Conservation (phyloP, 345 rosid species). For the Cardamine chenopodiifolia region DNA sequence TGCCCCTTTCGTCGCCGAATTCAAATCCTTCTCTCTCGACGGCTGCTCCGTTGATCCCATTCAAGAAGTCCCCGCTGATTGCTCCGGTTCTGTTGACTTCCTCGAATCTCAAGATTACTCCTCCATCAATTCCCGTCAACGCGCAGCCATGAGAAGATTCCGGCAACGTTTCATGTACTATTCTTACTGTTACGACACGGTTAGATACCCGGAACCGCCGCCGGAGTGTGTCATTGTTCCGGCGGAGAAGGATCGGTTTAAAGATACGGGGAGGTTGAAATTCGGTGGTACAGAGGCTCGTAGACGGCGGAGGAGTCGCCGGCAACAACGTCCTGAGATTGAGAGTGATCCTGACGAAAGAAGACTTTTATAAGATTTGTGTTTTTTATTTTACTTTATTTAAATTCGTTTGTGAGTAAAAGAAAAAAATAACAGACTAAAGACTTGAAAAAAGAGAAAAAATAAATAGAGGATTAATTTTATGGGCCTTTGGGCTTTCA, state of each 20-base stretch:
- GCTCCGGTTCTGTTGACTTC: slow-evolving; percentile 40
- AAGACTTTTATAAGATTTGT: slow-evolving; percentile 23
- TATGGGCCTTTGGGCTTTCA: not conserved
- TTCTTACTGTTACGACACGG: slow-evolving; percentile 75
- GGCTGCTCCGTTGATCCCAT: slow-evolving; percentile 78
- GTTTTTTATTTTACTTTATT: slow-evolving; percentile 10
- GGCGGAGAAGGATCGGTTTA: slow-evolving; percentile 57
- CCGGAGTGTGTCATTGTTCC: slow-evolving; percentile 74
- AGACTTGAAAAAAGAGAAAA: not conserved
- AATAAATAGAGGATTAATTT: not conserved
- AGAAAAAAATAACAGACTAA: not conserved
- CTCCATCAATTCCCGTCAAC: slow-evolving; percentile 44
- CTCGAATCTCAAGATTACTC: slow-evolving; percentile 53
- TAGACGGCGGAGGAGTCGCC: slow-evolving; percentile 39
- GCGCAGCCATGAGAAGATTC: slow-evolving; percentile 64
- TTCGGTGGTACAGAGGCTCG: slow-evolving; percentile 62
- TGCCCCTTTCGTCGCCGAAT: slow-evolving; percentile 77
- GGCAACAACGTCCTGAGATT: slow-evolving; percentile 36
- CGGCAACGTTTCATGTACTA: slow-evolving; percentile 83
- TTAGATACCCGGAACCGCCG: slow-evolving; percentile 56
- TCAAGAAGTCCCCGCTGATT: slow-evolving; percentile 47
- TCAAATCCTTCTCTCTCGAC: slow-evolving; percentile 60
- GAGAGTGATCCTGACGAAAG: slow-evolving; percentile 48
- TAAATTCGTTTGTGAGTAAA: slow-evolving; percentile 30
- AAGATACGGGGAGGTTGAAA: slow-evolving; percentile 68